These are phyloP conservation scores for Vaccinium darrowii DNA, from an alignment of 148 eudicot genomes.

Conservation along the genomic window DNA sequence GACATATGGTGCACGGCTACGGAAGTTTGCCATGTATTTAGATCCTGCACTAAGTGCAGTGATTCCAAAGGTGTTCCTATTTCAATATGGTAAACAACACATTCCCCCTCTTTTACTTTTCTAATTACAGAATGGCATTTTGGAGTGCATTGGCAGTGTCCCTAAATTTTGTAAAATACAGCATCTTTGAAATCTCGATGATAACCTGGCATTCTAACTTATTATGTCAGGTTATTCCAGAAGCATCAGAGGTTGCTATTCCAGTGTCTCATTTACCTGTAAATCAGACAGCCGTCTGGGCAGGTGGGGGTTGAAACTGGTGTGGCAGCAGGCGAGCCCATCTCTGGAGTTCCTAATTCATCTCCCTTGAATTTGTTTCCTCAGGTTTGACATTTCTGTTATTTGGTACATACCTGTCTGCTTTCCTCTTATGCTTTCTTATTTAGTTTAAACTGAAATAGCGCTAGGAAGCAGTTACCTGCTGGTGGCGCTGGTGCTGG, in stretches of 20 bases:
- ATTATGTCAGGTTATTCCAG: conserved; percentile 78
- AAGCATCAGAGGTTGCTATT: conserved; percentile 64
- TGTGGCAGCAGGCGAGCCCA: conserved; percentile 37
- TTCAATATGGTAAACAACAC: no score
- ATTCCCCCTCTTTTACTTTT: no score
- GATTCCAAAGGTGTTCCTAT: no score
- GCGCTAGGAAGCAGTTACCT: conserved; percentile 57
- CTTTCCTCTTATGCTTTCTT: conserved; percentile 8
- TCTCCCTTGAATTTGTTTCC: conserved; percentile 96
- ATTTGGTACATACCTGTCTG: neutral
- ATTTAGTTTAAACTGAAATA: conserved; percentile 18
- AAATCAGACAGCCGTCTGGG: conserved; percentile 36
- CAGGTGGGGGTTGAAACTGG: conserved; percentile 29
- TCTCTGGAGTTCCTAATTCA: conserved; percentile 87
- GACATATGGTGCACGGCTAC: no score
- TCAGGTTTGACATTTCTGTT: conserved; percentile 50
- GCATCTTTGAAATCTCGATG: conserved; percentile 26
- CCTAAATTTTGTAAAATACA: conserved; percentile 28
- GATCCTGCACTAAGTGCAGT: no score
- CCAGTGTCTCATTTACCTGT: conserved; percentile 56
- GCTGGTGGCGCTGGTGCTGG: conserved; percentile 64
- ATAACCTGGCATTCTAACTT: neutral
- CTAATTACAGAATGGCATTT: neutral
- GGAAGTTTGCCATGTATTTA: no score
- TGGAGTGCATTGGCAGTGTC: neutral